Base-by-base conservation (phyloP, 1,284 basidiomycete species). In the Quambalaria eucalypti region DNA sequence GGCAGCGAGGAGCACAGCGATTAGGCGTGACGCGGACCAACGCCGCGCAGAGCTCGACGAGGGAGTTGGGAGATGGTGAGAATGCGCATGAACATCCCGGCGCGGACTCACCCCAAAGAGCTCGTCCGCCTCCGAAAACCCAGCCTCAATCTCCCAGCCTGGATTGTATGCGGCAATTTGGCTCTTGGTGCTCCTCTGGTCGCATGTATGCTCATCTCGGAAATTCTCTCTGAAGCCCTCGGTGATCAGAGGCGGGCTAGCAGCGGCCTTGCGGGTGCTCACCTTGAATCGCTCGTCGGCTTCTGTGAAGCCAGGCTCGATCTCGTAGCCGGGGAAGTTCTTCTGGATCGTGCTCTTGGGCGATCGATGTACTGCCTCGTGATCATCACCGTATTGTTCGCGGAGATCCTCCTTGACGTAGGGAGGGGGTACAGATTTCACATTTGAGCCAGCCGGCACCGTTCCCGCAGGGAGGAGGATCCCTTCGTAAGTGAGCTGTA, bases 201-300 rank as follows among this genome's bases (percentile, higher is more conserved):
- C 55, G 48, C 55, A 56, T 1, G 55, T 56, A 46, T 56, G 55
- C 38, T 39, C n/a, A 23, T 52, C 51, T 21, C 36, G 28, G 29
- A 46, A 56, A 38, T 55, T 33, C 33, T 56, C 55, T 14, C 55
- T 36, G 16, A 56, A n/a, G 28, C 51, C 31, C 21, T 56, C 55
- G 19, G 48, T 19, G 28, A 56, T 52, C 23, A 14, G 7, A 28
- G 49, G 36, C 19, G 38, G 39, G n/a, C n/a, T n/a, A n/a, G n/a
- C n/a, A 21, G 23, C 25, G 21, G 28, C 23, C 25, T 21, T n/a
- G n/a, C n/a, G 7, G 14, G 14, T 28, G 42, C 42, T 46, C 42
- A 46, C 42, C 42, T 46, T 46, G 42, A 46, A 46, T 46, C 42
- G 16, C 42, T 46, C 42, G 25, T 46, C 42, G 9, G 42, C 21